Base-by-base conservation (phyloP, 2,329 filamentous ascomycete species). In the Dothidotthia symphoricarpi region DNA sequence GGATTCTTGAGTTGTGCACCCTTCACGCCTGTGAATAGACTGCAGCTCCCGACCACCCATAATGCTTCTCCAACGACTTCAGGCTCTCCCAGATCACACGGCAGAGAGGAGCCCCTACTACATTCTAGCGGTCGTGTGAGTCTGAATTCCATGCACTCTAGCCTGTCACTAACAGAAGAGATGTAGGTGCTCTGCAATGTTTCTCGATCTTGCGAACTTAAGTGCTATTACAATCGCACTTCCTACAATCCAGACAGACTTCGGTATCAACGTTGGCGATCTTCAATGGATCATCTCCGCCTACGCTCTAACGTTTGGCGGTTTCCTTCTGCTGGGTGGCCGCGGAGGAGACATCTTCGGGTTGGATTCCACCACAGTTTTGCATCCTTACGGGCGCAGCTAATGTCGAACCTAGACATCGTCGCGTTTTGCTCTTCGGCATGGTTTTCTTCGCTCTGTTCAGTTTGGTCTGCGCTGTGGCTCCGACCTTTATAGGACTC, bases 201-300 rank as follows among this genome's bases (percentile, higher is more conserved):
- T 31, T 22, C 29, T 31, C 11, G 16, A 22, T 22, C 29, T 31
- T 22, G 29, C 29, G 10, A 31, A 31, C 8, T 13, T 31, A 9
- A 31, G 29, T 31, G 29, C 29, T n/a, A 31, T 31, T 19, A 31
- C 29, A 9, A 31, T 22, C 14, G 29, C 29, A 22, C 29, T 31
- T 31, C 29, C 29, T 6, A 31, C 16, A n/a, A 22, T 31, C 5
- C 29, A 31, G 29, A 22, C n/a, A 31, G 29, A 31, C 29, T 31
- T 31, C 17, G 11, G 14, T n/a, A 31, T 31, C 29, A n/a, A 34
- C 6, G 26, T 34, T 16, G 14, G 31, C 19, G 8, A 34, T 19
- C 31, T 40, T 3, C 31, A 40, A 31, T 40, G 37, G 31, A 27
- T 31, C 37, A 31, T 40, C 14, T 34, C 37, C 14, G 31, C 37